Base-by-base conservation (phyloP, 2,329 filamentous ascomycete genomes). In the Balansia obtecta region DNA sequence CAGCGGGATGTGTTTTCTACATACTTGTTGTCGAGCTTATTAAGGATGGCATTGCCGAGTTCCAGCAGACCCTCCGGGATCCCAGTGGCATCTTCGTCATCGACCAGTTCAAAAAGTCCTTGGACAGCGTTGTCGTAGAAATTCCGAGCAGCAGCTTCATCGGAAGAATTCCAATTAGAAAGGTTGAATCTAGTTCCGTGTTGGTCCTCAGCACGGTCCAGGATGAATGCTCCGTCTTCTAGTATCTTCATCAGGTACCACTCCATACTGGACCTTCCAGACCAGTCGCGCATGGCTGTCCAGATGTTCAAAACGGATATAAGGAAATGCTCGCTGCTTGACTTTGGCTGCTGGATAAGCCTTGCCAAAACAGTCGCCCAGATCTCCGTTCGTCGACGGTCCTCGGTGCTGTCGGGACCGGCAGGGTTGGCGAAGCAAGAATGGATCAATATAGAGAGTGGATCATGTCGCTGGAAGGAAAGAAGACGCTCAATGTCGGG, bases 181-280 rank as follows among this genome's bases (percentile, higher is more conserved):
- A 86, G 72, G 66, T 88, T 82, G 67, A 84, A 77, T 55, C 84
- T 75, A 53, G 83, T 82, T 37, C 82, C 79, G 54, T 85, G 77
- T 59, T 88, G 85, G 61, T 89, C 85, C 65, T 90, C 86, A 60
- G 87, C 83, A 61, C 86, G 83, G 61, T 95, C 89, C 58, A 96
- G 74, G 51, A 97, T 74, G 63, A 96, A 96, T 39, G 89, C 85
- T 57, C 93, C 93, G 59, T 94, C 86, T 67, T 95, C 88, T 33
- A 98, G 78, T 53, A 94, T 88, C 63, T 93, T 87, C 86, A 95
- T 93, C 12, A 98, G 78, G 65, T 91, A 97, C 68, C 88, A 86
- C 68, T 96, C 90, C 74, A 98, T 82, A 56, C 89, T 93, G 57
- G 84, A 80, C 60, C 85, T 89, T 51, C 88, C 88, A 40, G 88